Base-by-base conservation (phyloP, 805 yeast genomes). In the Saccharomycopsis lassenensis region DNA sequence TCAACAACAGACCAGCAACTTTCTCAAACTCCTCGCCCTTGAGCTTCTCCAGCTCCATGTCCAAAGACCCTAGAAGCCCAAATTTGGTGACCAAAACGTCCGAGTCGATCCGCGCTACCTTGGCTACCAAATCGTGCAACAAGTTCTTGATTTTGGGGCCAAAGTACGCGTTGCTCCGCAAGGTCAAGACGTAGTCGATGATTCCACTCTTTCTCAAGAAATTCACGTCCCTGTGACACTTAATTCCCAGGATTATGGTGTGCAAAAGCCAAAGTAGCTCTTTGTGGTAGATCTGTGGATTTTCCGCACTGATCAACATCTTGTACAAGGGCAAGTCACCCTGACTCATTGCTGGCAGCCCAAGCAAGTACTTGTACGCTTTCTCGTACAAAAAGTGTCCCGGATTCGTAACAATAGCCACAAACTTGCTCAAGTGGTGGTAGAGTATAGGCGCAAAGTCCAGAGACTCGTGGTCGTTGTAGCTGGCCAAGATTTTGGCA, bases 331-430 rank as follows among this genome's bases (percentile, higher is more conserved):
- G 76, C 4, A 71, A 47, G 11, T 69, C 74, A 36, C 55, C 52
- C 0, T 50, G 35, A 25, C 56, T 56, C 12, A 71, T 46, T 14
- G 51, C 46, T 21, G 68, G 65, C n/a, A 55, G 51, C 35, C 57
- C 59, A 23, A 84, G 58, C 7, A 86, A 63, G 67, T 75, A 84
- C 40, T 77, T 68, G 47, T 65, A 72, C 0, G 74, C 71, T 46
- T 73, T 72, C 44, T 86, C 95, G 54, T 78, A 82, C 15, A 89
- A 53, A 47, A 65, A 67, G 44, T 83, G 89, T 0, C 76, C 72
- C 0, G 96, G 95, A 43, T 77, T 73, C 4, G 64, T 53, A 40
- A 83, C 52, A 2, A 83, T 61, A 2, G 72, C 69, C 3, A 74
- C 57, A 25, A 85, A 52, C 35, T 69, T 65, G 1, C 84, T 68